These are phyloP conservation scores for Eucalyptus erythrocorys DNA, from an alignment of 345 rosid genomes.

Conservation along the genomic window DNA sequence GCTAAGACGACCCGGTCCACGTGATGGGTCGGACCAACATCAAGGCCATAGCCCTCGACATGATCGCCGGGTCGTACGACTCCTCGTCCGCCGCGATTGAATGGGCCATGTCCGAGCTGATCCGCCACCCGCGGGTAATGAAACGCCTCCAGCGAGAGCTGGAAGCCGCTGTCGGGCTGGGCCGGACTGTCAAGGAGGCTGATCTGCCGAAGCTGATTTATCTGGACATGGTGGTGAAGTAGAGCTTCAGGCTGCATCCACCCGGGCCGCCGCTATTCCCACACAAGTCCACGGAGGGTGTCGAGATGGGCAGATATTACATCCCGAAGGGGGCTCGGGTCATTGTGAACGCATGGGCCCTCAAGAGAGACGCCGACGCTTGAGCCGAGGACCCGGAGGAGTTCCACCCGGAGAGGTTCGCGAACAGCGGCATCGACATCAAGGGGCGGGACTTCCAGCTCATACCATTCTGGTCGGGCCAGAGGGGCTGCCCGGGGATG, in stretches of 20 bases:
- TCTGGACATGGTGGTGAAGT: conserved; percentile 7
- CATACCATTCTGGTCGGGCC: background rate
- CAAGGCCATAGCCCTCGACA: conserved; percentile 14
- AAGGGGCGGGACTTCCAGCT: background rate
- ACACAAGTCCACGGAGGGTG: background rate
- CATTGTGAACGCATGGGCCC: background rate
- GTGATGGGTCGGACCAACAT: background rate
- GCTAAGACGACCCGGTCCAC: background rate
- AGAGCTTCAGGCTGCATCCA: background rate
- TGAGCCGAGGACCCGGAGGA: background rate
- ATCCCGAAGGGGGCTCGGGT: background rate
- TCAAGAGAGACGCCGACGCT: background rate
- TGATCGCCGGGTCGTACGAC: conserved; percentile 1
- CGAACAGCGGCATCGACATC: background rate
- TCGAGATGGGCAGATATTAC: background rate
- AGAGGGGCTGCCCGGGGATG: background rate
- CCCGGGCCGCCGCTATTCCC: background rate
- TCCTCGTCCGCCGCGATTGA: background rate
- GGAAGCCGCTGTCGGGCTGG: background rate
- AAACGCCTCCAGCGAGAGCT: conserved; percentile 7
- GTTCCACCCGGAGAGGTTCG: conserved; percentile 15
- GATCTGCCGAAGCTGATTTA: background rate
- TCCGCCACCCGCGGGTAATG: conserved; percentile 5
- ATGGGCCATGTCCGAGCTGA: conserved; percentile 15
- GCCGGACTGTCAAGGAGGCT: conserved; percentile 1